Conservation (phyloP, 768 basidiomycete genomes). For the Gymnopilus dilepis region DNA sequence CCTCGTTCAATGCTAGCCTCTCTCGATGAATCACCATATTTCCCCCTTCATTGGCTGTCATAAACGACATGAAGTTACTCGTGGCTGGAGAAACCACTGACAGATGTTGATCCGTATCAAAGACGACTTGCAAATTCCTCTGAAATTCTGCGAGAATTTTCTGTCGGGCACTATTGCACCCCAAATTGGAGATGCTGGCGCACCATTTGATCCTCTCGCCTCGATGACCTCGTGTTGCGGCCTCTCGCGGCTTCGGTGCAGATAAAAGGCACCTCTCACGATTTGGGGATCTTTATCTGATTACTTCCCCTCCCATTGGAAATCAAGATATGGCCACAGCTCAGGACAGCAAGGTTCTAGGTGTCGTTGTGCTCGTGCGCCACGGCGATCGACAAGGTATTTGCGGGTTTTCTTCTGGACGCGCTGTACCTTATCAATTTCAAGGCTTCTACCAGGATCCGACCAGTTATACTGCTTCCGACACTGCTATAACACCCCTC, state of each 20-base stretch:
- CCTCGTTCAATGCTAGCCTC: too few relatives aligned
- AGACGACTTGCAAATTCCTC: not conserved
- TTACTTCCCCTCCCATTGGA: not conserved
- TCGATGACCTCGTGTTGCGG: not conserved
- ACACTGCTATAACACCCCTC: slow-evolving; percentile 62
- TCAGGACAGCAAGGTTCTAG: slow-evolving; percentile 40
- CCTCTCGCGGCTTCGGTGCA: not conserved
- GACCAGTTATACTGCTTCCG: slow-evolving; percentile 55
- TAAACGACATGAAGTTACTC: too few relatives aligned
- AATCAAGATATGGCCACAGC: not conserved
- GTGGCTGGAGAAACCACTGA: too few relatives aligned
- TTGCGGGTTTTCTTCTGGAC: not conserved
- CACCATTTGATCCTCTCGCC: not conserved
- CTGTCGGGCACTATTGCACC: not conserved
- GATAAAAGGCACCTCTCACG: not conserved
- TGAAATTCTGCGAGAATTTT: not conserved
- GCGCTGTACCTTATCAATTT: not conserved
- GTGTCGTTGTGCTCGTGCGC: slow-evolving; percentile 56
- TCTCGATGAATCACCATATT: too few relatives aligned
- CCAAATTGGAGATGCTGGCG: not conserved
- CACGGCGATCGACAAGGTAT: slow-evolving; percentile 60
- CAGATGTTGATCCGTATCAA: slow-evolving; percentile 27
- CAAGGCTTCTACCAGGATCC: slow-evolving; percentile 68
- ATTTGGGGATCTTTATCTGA: not conserved
- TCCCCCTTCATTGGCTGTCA: too few relatives aligned